These are phyloP conservation scores for Solanum chmielewskii DNA, from an alignment of 257 asterid genomes.

Conservation along the genomic window DNA sequence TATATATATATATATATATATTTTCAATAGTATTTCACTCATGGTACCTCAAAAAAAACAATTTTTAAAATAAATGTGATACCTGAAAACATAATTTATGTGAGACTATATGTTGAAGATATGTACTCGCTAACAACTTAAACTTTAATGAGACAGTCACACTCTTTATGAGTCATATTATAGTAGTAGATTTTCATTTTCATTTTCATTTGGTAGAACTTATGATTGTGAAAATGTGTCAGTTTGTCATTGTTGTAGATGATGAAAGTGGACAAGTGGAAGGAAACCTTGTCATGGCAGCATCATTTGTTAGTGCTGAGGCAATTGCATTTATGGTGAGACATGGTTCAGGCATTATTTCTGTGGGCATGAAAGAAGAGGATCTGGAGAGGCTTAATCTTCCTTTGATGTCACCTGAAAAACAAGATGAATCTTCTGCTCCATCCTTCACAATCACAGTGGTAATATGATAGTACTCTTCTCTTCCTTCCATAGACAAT, in stretches of 20 bases:
- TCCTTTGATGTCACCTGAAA: constrained; percentile 74
- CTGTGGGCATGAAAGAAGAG: constrained; percentile 73
- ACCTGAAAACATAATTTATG: too few species aligned
- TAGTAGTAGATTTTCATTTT: background rate
- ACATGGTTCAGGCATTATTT: constrained; percentile 75
- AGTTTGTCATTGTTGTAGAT: constrained; percentile 84
- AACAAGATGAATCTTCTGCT: constrained; percentile 56
- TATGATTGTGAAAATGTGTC: constrained; percentile 7
- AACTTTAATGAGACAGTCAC: background rate
- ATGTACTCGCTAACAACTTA: background rate
- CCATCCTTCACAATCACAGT: constrained; percentile 86
- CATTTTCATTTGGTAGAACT: background rate
- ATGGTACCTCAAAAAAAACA: background rate
- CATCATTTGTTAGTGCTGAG: constrained; percentile 28
- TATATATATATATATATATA: too few species aligned
- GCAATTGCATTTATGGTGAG: constrained; percentile 62
- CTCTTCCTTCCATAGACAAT: background rate
- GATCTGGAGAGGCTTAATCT: constrained; percentile 69
- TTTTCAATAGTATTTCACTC: background rate
- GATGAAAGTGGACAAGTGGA: constrained; percentile 44
- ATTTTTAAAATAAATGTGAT: background rate
- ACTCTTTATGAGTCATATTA: background rate
- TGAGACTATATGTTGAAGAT: too few species aligned
- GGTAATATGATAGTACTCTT: constrained; percentile 21
- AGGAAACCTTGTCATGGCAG: constrained; percentile 86